Evolutionary conservation across 2,329 filamentous ascomycete genomes (phyloP).

Genomic region (Phialemonium atrogriseum): DNA sequence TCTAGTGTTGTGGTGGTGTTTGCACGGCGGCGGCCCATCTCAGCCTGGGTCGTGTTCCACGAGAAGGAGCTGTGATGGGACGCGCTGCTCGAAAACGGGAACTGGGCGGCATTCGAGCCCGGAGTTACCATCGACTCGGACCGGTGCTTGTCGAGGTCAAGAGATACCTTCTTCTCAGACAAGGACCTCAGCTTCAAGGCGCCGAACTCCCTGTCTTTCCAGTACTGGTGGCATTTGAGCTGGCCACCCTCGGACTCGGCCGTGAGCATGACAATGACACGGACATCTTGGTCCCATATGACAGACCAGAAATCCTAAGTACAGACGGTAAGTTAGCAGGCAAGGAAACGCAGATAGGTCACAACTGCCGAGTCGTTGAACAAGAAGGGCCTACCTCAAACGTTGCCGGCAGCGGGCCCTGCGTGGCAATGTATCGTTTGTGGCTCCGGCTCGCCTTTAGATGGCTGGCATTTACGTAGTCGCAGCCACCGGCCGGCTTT

Average conservation of each 20-base stretch:
- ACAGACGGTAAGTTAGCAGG: constrained; percentile 18
- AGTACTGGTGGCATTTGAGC: constrained; percentile 91
- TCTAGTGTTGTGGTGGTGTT: constrained; percentile 42
- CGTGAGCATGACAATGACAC: constrained; percentile 93
- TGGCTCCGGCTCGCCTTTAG: constrained; percentile 72
- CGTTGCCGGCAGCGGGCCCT: constrained; percentile 86
- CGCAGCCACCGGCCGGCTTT: constrained; percentile 60
- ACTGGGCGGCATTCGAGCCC: not conserved
- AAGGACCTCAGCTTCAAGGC: constrained; percentile 65
- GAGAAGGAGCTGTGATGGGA: constrained; percentile 12
- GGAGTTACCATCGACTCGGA: constrained; percentile 23
- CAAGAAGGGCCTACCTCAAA: constrained; percentile 61
- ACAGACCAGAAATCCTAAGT: constrained; percentile 98
- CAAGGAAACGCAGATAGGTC: too few relatives aligned
- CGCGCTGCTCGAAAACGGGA: constrained; percentile 7
- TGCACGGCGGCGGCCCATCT: constrained; percentile 41
- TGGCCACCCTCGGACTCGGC: constrained; percentile 90
- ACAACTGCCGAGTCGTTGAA: too few relatives aligned
- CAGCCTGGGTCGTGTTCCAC: constrained; percentile 16
- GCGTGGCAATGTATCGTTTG: constrained; percentile 91
- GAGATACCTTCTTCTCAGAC: constrained; percentile 72
- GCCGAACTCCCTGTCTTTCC: constrained; percentile 73
- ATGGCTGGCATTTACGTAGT: constrained; percentile 94
- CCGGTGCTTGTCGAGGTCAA: constrained; percentile 57
- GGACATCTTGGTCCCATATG: constrained; percentile 92